Percentiles rank a stretch among this genome's conserved stretches.
Conservation (phyloP, 768 basidiomycete genomes). For the Mycena floridula region DNA sequence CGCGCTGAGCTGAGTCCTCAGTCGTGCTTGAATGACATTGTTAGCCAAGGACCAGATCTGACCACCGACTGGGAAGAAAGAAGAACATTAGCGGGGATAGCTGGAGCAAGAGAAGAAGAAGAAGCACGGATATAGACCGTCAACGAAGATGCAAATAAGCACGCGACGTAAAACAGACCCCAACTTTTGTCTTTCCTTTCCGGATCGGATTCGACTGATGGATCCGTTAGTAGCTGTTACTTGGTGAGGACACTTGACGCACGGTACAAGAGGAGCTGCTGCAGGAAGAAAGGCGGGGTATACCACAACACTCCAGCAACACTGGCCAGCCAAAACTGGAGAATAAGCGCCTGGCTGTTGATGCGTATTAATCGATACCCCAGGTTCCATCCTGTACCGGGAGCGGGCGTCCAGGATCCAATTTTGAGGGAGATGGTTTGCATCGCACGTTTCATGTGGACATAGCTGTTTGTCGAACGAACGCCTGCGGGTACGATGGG, state of each 20-base stretch:
- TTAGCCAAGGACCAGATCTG: constrained; percentile 70
- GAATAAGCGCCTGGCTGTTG: constrained; percentile 37
- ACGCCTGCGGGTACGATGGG: constrained; percentile 74
- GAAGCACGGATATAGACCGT: constrained; percentile 36
- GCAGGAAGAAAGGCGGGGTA: constrained; percentile 47
- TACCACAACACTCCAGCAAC: constrained; percentile 62
- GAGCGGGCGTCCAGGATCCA: constrained; percentile 49
- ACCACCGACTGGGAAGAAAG: constrained; percentile 59
- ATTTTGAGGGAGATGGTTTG: constrained; percentile 44
- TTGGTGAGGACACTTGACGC: too few relatives aligned
- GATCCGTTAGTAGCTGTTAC: too few relatives aligned
- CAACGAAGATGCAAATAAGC: constrained; percentile 41
- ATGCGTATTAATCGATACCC: constrained; percentile 55
- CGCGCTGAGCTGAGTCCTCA: constrained; percentile 78
- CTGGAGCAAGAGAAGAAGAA: neutral
- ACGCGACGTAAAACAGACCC: constrained; percentile 59
- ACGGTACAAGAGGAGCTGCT: constrained; percentile 45
- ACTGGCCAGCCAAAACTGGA: constrained; percentile 45
- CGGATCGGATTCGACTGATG: constrained; percentile 49
- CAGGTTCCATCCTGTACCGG: constrained; percentile 62
- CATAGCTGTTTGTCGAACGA: constrained; percentile 60
- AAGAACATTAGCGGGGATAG: too few relatives aligned
- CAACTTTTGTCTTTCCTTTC: constrained; percentile 40
- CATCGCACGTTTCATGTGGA: constrained; percentile 56
- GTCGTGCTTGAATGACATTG: constrained; percentile 61